Evolutionary conservation across 176 grass and related monocot genomes (phyloP), one percentile per base, ranked within the genome.

Genomic region (Alopecurus myosuroides): DNA sequence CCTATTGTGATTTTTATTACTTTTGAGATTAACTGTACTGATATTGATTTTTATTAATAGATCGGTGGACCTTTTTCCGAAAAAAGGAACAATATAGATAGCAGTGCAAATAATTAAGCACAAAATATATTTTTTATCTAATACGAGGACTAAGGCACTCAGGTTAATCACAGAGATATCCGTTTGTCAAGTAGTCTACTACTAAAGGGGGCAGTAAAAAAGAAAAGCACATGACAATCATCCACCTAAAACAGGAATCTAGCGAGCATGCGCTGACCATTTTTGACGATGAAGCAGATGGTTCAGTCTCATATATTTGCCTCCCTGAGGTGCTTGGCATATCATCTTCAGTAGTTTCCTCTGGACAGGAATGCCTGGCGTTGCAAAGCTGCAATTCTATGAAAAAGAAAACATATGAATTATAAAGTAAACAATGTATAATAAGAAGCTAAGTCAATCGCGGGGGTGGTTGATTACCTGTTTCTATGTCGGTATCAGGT

Each of bases 401-500:
- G 39, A 51, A 64, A 88, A 33, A 87, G 61, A 17, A 9, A 73
- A 65, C 74, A 74, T 78, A 62, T 73, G 76, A 75, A 64, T 22
- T 53, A 34, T 18, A 34, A 3, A 49, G 46, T 28, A 33, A 9
- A 71, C 14, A 17, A 14, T 77, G 19, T 6, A 61, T 70, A 34
- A 61, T 70, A 34, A 81, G 25, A 81, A 81, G 68, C 22, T 84
- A 84, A 50, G 34, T 39, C 30, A 64, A 23, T 34, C 33, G 71
- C 62, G n/a, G 6, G 14, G 70, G 76, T 76, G 76, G 52, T 74
- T 49, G 56, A 55, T 71, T 90, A 95, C 97, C 97, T 82, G 90
- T 97, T 88, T 99, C 94, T 72, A 99, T 89, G 78, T 99, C 97
- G 11, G 94, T 99, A 83, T 99, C 97, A 63, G 97, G 92, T 75